Evolutionary conservation across 2,329 filamentous ascomycete genomes (phyloP).

Genomic region (Neospermospora avenae): DNA sequence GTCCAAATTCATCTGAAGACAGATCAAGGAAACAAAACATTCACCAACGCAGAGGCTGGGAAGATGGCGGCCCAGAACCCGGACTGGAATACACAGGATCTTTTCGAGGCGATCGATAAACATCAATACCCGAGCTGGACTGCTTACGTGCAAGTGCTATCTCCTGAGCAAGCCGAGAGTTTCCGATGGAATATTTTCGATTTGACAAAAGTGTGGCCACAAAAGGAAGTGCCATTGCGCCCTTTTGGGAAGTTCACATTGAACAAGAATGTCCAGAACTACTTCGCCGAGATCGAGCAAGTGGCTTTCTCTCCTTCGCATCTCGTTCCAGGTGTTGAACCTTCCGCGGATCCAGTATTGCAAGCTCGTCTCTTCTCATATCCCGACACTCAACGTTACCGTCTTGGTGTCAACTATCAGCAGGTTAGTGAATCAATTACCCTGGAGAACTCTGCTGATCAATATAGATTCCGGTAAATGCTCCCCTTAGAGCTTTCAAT

Average conservation of each 20-base stretch:
- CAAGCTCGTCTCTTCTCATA: slow-evolving; percentile 69
- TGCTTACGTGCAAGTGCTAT: slow-evolving; percentile 51
- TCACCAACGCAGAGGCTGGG: slow-evolving; percentile 46
- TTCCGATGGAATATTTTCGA: slow-evolving; percentile 48
- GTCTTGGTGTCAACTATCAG: slow-evolving; percentile 55
- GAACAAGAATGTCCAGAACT: slow-evolving; percentile 51
- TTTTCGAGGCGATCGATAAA: slow-evolving; percentile 49
- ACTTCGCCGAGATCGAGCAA: slow-evolving; percentile 66
- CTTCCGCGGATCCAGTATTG: slow-evolving; percentile 65
- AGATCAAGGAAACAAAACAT: slow-evolving; percentile 49
- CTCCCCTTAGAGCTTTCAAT: slow-evolving; percentile 35
- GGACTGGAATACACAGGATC: slow-evolving; percentile 49
- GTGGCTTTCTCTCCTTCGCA: slow-evolving; percentile 64
- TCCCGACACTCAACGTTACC: slow-evolving; percentile 58
- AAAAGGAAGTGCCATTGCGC: slow-evolving; percentile 44
- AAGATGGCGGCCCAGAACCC: slow-evolving; percentile 35
- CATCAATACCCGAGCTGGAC: slow-evolving; percentile 54
- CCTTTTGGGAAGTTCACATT: slow-evolving; percentile 47
- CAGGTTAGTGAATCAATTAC: no score
- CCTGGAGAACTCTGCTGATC: no score
- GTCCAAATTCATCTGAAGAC: slow-evolving; percentile 51
- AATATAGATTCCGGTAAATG: slow-evolving; percentile 46
- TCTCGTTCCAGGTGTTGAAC: slow-evolving; percentile 62
- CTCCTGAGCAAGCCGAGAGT: slow-evolving; percentile 48
- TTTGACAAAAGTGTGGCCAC: slow-evolving; percentile 52